phyloP scores from a whole-genome alignment of 2,329 filamentous ascomycete species.

The Fusarium avenaceum region DNA sequence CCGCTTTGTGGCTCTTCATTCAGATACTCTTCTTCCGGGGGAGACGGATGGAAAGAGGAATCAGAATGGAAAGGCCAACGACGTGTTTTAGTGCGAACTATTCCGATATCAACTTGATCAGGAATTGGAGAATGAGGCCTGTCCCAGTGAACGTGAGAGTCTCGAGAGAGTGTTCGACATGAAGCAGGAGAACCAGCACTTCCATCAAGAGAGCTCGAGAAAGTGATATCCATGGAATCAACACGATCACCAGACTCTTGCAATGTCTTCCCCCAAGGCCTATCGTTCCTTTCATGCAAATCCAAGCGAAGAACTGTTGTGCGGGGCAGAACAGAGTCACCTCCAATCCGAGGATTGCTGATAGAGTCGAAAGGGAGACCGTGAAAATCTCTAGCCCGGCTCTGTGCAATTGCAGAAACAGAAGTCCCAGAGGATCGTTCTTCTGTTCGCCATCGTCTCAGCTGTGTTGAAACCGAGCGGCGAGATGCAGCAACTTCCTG shows the following conservation, averaged over 20 bases:
- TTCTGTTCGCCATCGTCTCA: background rate
- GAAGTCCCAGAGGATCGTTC: background rate
- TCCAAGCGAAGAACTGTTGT: background rate
- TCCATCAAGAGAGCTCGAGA: background rate
- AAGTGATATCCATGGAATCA: background rate
- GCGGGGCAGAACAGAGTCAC: background rate
- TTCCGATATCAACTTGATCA: background rate
- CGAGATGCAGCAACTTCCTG: background rate
- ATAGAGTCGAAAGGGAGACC: constrained; percentile 2
- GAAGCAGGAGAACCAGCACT: background rate
- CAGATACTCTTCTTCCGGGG: background rate
- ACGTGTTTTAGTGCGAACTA: background rate
- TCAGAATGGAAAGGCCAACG: constrained; percentile 1
- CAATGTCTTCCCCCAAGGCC: background rate
- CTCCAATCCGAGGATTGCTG: background rate
- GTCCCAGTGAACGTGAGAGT: background rate
- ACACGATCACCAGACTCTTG: background rate
- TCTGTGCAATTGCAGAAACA: background rate
- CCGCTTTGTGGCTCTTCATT: background rate
- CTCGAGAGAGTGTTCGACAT: no score
- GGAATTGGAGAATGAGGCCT: background rate
- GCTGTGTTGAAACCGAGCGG: background rate
- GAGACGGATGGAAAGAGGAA: background rate
- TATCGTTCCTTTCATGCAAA: background rate
- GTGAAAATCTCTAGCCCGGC: background rate